Conservation (phyloP, 257 asterid genomes). For the Gynochthodes officinalis region DNA sequence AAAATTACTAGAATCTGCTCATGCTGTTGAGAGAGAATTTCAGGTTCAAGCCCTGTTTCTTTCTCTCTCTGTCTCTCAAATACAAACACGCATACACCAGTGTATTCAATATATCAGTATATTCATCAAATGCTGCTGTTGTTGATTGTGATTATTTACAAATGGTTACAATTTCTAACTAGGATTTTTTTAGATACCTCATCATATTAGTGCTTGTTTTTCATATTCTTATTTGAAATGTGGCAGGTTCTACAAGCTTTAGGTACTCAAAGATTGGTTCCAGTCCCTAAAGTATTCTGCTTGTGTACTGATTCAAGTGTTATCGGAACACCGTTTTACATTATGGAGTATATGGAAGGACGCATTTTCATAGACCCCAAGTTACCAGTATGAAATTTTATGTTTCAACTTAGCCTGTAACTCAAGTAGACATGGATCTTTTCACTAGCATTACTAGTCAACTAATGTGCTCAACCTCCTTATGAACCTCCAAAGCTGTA, state of each 20-base stretch:
- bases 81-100: not conserved
- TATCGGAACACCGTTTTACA: constrained; percentile 93
- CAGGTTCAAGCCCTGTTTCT: constrained; percentile 42
- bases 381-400: constrained; percentile 57
- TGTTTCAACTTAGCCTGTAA: not conserved
- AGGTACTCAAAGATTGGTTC: constrained; percentile 68
- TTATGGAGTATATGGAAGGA: constrained; percentile 95
- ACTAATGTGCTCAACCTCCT: not conserved
- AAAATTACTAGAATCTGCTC: constrained; percentile 79
- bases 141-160: not conserved
- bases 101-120: not conserved
- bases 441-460: not conserved
- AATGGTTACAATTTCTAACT: not conserved
- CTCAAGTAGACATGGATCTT: not conserved
- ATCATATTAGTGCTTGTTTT: not conserved
- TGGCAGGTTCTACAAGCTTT: constrained; percentile 84
- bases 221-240: constrained; percentile 20
- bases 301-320: constrained; percentile 77
- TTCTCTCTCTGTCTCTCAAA: not conserved
- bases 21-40: constrained; percentile 94
- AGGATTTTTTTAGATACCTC: not conserved
- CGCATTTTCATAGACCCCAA: constrained; percentile 81
- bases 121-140: not conserved
- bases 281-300: constrained; percentile 89
- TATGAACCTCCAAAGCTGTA: not conserved